phyloP scores from a whole-genome alignment of 768 basidiomycete species.

The Lactarius evosmus region DNA sequence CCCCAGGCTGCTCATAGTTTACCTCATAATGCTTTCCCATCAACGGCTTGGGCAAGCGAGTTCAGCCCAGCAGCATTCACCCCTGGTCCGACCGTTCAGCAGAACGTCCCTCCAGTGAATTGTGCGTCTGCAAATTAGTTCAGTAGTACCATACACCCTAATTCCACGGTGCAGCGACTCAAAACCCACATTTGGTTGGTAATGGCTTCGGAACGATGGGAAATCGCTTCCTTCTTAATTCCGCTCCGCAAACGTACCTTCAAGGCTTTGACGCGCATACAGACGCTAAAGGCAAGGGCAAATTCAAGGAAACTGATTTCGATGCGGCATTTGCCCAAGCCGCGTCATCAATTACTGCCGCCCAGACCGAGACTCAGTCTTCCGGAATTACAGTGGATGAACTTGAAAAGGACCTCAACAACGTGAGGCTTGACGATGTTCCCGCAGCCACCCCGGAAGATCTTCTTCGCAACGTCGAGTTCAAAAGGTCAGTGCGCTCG shows the following conservation, averaged over 20 bases:
- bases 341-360: slow-evolving; percentile 48
- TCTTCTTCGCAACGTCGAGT: slow-evolving; percentile 38
- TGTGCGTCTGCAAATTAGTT: slow-evolving; percentile 5
- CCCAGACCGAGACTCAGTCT: slow-evolving; percentile 37
- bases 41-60: slow-evolving; percentile 30
- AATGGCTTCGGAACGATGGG: slow-evolving; percentile 19
- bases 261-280: slow-evolving; percentile 26
- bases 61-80: slow-evolving; percentile 13
- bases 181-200: slow-evolving; percentile 9
- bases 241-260: slow-evolving; percentile 23
- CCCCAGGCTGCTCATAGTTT: background rate
- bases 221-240: slow-evolving; percentile 28
- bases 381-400: slow-evolving; percentile 44
- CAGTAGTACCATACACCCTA: background rate
- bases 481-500: slow-evolving; percentile 47
- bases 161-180: slow-evolving; percentile 13
- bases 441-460: slow-evolving; percentile 20
- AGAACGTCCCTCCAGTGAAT: background rate
- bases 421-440: slow-evolving; percentile 29
- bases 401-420: slow-evolving; percentile 41
- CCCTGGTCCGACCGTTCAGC: slow-evolving; percentile 5
- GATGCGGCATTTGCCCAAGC: slow-evolving; percentile 80
- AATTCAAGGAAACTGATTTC: slow-evolving; percentile 72
- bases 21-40: background rate
- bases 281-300: slow-evolving; percentile 67